Evolutionary conservation across 139 green algal genomes (phyloP).

Genomic region (Ulvella scutata): DNA sequence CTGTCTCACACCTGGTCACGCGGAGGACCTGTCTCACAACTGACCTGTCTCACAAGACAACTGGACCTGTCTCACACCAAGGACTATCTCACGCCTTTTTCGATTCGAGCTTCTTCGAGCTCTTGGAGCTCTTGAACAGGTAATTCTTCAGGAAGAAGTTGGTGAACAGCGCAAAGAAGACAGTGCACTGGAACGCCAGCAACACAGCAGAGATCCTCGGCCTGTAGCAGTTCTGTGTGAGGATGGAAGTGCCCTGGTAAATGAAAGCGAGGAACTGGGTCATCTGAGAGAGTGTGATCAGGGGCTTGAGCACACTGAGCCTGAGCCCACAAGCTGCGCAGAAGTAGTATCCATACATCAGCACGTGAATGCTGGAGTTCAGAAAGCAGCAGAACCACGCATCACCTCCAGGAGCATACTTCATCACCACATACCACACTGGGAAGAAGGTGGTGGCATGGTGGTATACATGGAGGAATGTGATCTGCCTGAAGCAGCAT

Average conservation of each 20-base stretch:
- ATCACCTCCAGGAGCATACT: constrained; percentile 25
- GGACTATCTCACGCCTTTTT: too few species aligned
- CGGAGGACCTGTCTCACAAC: too few species aligned
- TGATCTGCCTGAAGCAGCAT: constrained; percentile 14
- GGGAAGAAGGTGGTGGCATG: constrained; percentile 36
- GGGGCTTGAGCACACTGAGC: constrained; percentile 14
- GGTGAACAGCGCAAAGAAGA: constrained; percentile 22
- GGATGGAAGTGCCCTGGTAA: constrained; percentile 10
- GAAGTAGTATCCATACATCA: constrained; percentile 40
- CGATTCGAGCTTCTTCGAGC: too few species aligned
- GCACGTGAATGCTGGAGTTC: constrained; percentile 29
- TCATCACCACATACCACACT: constrained; percentile 21
- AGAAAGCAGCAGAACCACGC: constrained; percentile 25
- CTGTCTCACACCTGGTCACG: too few species aligned
- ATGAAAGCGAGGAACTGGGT: constrained; percentile 23
- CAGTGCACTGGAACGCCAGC: constrained; percentile 20
- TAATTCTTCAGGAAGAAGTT: constrained; percentile 14
- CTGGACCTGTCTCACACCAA: too few species aligned
- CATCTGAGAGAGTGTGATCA: constrained; percentile 25
- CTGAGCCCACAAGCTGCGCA: constrained; percentile 7
- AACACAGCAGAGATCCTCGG: constrained; percentile 14
- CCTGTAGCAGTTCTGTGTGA: constrained; percentile 23
- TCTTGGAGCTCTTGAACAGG: background rate
- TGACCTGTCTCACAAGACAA: too few species aligned
- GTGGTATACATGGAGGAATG: constrained; percentile 39